Percentiles rank a stretch among this genome's conserved stretches.
These are phyloP conservation scores for Sporobolomyces roseus DNA, from an alignment of 768 basidiomycete genomes.

Conservation along the genomic window DNA sequence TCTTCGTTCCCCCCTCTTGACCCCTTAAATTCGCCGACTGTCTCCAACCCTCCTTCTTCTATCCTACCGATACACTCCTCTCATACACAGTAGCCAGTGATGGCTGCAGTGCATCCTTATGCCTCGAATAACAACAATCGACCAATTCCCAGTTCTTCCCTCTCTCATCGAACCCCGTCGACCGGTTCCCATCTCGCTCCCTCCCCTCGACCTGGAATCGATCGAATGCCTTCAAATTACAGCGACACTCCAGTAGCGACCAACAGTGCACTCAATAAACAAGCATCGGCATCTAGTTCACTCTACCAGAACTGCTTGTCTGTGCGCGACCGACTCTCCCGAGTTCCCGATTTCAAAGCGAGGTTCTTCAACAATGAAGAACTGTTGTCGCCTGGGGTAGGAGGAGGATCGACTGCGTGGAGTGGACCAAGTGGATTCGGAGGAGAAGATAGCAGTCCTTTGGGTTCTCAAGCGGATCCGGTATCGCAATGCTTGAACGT, in stretches of 20 bases:
- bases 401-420: constrained; percentile 2
- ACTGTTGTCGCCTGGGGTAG: not conserved
- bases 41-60: not conserved
- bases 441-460: constrained; percentile 51
- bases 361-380: constrained; percentile 36
- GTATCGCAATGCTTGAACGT: constrained; percentile 92
- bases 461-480: constrained; percentile 57
- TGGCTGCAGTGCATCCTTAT: constrained; percentile 31
- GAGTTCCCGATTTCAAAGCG: constrained; percentile 42
- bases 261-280: constrained; percentile 39
- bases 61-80: too few relatives aligned
- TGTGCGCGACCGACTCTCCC: constrained; percentile 32
- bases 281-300: constrained; percentile 37
- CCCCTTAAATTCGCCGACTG: too few relatives aligned
- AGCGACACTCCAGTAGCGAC: constrained; percentile 42
- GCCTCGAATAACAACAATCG: constrained; percentile 8
- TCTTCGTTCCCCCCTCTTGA: too few relatives aligned
- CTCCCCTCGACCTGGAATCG: constrained; percentile 21
- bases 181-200: constrained; percentile 2
- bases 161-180: constrained; percentile 17
- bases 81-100: too few relatives aligned
- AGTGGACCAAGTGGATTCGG: constrained; percentile 15
- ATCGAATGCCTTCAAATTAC: constrained; percentile 26
- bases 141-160: constrained; percentile 5
- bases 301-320: constrained; percentile 43